Evolutionary conservation across 441 rosid genomes (phyloP), one percentile per base, ranked within the genome.

Genomic region (Euphorbia celastroides): DNA sequence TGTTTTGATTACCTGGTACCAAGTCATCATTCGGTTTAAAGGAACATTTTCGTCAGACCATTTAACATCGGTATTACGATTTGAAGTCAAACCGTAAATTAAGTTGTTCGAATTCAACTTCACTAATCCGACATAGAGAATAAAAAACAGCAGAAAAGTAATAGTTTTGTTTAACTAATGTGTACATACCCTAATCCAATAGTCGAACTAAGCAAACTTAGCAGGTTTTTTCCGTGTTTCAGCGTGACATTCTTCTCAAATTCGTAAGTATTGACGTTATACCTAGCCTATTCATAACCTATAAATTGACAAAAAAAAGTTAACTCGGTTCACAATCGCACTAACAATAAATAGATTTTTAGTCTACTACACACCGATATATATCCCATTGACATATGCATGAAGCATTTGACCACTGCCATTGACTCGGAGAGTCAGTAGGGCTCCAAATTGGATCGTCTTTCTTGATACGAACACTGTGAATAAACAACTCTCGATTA

Each of bases 321-420:
- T n/a, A n/a, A n/a, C n/a, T n/a, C n/a, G n/a, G n/a, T n/a, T n/a
- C n/a, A n/a, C n/a, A n/a, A n/a, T n/a, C n/a, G n/a, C n/a, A n/a
- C n/a, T n/a, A n/a, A n/a, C n/a, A n/a, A n/a, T n/a, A n/a, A n/a
- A n/a, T n/a, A n/a, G n/a, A n/a, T n/a, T n/a, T n/a, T n/a, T n/a
- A n/a, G n/a, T n/a, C n/a, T n/a, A n/a, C n/a, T n/a, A n/a, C 50
- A 46, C 82, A 86, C 96, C 97, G 41, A 84, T 2, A 52, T 76
- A 67, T 28, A 75, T 10, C 36, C 87, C 93, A 36, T 91, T 88
- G 56, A 88, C 74, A 58, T 72, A 91, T 5, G 79, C 86, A 31
- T 88, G 85, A 34, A 88, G 82, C 5, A 87, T 69, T 12, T 86
- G 88, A n/a, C 93, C 85, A 19, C 77, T 85, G 17, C 78, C 75